Evolutionary conservation across 1,284 basidiomycete species (phyloP).

Genomic region (Puccinia coronata): DNA sequence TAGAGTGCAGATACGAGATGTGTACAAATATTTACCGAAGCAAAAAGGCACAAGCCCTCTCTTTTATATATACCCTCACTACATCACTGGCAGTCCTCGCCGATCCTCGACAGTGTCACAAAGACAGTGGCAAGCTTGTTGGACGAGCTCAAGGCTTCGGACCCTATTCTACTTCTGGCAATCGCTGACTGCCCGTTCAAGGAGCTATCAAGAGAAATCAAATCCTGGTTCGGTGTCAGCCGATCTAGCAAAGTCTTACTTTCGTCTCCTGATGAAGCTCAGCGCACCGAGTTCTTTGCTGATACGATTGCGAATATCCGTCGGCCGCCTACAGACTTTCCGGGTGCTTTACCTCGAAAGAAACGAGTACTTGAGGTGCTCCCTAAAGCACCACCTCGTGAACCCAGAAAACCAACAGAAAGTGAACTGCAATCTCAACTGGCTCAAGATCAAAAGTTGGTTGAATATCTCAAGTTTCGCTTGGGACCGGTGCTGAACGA

Average conservation of each 20-base stretch:
- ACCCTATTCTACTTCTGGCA: slow-evolving; percentile 86
- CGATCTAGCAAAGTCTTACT: slow-evolving; percentile 75
- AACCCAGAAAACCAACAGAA: slow-evolving; percentile 77
- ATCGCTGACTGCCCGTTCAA: slow-evolving; percentile 76
- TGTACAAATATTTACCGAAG: slow-evolving; percentile 95
- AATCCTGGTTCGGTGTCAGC: slow-evolving; percentile 83
- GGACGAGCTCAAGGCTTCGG: slow-evolving; percentile 82
- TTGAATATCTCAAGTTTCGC: slow-evolving; percentile 82
- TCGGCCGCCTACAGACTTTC: slow-evolving; percentile 79
- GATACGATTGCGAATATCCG: slow-evolving; percentile 56
- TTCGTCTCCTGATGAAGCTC: slow-evolving; percentile 68
- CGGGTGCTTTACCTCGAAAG: slow-evolving; percentile 81
- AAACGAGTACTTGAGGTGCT: slow-evolving; percentile 82
- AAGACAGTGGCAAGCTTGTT: slow-evolving; percentile 86
- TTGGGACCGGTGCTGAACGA: slow-evolving; percentile 84
- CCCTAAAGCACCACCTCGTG: slow-evolving; percentile 82
- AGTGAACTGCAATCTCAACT: slow-evolving; percentile 80
- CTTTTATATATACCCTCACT: slow-evolving; percentile 92
- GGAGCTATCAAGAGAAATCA: slow-evolving; percentile 77
- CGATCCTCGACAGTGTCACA: slow-evolving; percentile 79
- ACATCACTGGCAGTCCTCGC: slow-evolving; percentile 73
- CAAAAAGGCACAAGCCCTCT: slow-evolving; percentile 94
- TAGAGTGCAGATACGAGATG: slow-evolving; percentile 88
- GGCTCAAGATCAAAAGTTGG: slow-evolving; percentile 75
- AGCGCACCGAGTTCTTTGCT: slow-evolving; percentile 60